phyloP scores from a whole-genome alignment of 2,329 filamentous ascomycete genomes.

The Neurospora crassa region DNA sequence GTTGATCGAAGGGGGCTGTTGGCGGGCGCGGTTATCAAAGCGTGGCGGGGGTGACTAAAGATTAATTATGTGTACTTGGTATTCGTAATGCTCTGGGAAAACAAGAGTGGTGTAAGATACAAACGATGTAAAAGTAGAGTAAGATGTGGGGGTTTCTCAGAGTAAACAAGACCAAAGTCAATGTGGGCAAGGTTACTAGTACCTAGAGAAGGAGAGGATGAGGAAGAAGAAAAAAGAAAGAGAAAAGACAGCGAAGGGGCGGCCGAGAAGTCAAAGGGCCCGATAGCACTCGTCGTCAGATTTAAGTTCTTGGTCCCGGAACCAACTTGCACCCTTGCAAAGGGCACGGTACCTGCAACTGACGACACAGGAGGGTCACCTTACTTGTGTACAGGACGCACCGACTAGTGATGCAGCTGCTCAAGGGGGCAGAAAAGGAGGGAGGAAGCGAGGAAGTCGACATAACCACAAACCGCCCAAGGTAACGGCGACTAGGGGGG shows the following conservation, averaged over 20 bases:
- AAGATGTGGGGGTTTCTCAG: neutral
- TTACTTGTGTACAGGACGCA: neutral
- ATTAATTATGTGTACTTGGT: neutral
- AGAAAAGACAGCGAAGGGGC: neutral
- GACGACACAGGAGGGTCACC: neutral
- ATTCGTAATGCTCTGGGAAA: neutral
- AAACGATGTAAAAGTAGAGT: neutral
- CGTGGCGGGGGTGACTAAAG: neutral
- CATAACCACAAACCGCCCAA: neutral
- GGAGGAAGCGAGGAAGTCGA: neutral
- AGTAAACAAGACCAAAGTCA: neutral
- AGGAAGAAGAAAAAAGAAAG: neutral
- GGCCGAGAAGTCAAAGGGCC: neutral
- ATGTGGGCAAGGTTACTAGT: neutral
- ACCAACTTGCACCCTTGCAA: neutral
- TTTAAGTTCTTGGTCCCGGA: neutral
- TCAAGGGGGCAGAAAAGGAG: neutral
- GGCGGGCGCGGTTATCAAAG: neutral
- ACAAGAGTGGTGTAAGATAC: neutral
- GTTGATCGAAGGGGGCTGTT: neutral
- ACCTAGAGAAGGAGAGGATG: neutral
- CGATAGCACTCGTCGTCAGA: neutral
- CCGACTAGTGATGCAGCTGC: neutral
- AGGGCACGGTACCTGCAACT: neutral
- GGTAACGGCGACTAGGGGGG: neutral